These are phyloP conservation scores for Chiua virens DNA, from an alignment of 768 basidiomycete species.

Conservation along the genomic window DNA sequence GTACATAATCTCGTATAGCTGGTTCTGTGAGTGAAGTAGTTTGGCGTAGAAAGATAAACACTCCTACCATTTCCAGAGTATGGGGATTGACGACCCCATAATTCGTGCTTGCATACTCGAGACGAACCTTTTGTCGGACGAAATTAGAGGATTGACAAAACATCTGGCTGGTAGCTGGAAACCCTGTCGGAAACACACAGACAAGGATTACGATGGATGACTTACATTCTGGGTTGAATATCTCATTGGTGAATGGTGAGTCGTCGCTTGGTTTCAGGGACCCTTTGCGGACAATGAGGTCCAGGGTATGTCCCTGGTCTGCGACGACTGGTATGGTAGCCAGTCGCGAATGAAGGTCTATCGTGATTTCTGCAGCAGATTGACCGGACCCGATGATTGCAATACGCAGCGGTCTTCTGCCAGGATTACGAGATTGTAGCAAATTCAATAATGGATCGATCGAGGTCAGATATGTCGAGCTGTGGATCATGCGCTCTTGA, in stretches of 20 bases:
- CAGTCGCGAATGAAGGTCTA: constrained; percentile 44
- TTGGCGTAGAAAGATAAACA: background rate
- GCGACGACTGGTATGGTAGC: constrained; percentile 27
- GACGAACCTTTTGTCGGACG: constrained; percentile 34
- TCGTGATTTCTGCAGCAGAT: constrained; percentile 46
- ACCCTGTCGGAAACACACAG: background rate
- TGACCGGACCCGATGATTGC: constrained; percentile 51
- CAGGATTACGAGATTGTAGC: constrained; percentile 17
- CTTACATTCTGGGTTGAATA: constrained; percentile 51
- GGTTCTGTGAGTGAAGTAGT: background rate
- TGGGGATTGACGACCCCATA: constrained; percentile 53
- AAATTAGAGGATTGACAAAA: constrained; percentile 39
- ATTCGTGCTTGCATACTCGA: constrained; percentile 51
- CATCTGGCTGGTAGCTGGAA: constrained; percentile 41
- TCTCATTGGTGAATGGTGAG: constrained; percentile 53
- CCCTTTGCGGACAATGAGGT: constrained; percentile 53
- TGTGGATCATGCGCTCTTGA: constrained; percentile 42
- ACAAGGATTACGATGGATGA: background rate
- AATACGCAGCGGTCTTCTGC: constrained; percentile 35
- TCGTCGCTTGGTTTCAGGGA: constrained; percentile 53
- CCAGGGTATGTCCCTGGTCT: constrained; percentile 37
- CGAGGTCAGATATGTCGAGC: constrained; percentile 41
- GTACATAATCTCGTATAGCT: constrained; percentile 54
- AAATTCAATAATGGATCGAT: constrained; percentile 36
- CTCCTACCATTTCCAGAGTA: constrained; percentile 42